These are phyloP conservation scores for Colletotrichum nymphaeae DNA, from an alignment of 2,329 filamentous ascomycete genomes.

Conservation along the genomic window DNA sequence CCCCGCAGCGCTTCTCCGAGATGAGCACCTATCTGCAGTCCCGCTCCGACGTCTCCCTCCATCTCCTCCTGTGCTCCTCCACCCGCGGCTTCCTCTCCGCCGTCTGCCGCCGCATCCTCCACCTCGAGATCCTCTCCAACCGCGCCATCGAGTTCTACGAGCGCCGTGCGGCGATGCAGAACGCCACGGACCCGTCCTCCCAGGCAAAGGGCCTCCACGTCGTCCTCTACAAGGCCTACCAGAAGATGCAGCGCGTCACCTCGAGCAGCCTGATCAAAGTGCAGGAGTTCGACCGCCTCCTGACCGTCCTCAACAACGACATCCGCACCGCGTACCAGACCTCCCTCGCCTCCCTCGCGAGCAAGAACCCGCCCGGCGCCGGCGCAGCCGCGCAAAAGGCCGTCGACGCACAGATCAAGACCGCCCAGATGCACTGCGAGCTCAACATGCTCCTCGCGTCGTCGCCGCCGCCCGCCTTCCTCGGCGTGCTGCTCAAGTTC, in stretches of 20 bases:
- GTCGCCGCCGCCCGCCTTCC: constrained; percentile 58
- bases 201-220: constrained; percentile 55
- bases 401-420: constrained; percentile 57
- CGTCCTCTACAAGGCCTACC: constrained; percentile 68
- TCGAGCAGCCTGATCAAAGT: constrained; percentile 67
- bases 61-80: constrained; percentile 78
- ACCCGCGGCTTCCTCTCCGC: constrained; percentile 79
- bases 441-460: constrained; percentile 62
- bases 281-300: constrained; percentile 71
- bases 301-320: constrained; percentile 60
- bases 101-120: constrained; percentile 71
- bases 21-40: constrained; percentile 63
- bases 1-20: constrained; percentile 58
- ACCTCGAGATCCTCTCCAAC: constrained; percentile 63
- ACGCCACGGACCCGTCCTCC: constrained; percentile 54
- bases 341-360: constrained; percentile 56
- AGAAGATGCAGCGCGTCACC: constrained; percentile 63
- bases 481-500: constrained; percentile 71
- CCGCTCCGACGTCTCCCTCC: constrained; percentile 68
- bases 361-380: constrained; percentile 50
- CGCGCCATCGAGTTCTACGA: constrained; percentile 65
- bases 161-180: constrained; percentile 48
- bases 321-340: constrained; percentile 63
- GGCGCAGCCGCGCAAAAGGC: constrained; percentile 52
- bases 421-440: constrained; percentile 61